These are phyloP conservation scores for Fragaria ananassa DNA, from an alignment of 306 rosid species.

Conservation along the genomic window DNA sequence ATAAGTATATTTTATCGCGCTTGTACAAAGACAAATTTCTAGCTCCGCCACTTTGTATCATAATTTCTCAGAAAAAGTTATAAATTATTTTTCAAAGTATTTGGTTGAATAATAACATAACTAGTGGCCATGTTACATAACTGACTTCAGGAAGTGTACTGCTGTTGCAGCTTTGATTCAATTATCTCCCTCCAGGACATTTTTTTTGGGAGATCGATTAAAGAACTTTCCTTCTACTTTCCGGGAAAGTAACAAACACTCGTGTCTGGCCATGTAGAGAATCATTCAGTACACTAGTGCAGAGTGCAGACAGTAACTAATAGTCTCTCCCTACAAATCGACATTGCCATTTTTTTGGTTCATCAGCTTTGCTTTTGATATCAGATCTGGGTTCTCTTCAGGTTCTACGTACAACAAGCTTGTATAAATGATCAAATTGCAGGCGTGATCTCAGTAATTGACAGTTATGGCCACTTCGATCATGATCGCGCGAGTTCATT, in stretches of 20 bases:
- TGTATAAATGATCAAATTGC: neutral
- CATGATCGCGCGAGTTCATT: neutral
- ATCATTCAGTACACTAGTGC: neutral
- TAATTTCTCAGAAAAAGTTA: neutral
- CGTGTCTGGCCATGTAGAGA: neutral
- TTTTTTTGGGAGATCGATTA: neutral
- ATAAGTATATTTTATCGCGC: neutral
- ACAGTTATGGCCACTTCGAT: neutral
- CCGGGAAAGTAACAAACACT: neutral
- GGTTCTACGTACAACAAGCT: neutral
- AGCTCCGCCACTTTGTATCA: neutral
- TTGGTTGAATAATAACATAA: neutral
- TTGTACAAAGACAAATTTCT: neutral
- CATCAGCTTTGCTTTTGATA: neutral
- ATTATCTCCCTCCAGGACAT: neutral
- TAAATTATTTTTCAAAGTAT: neutral
- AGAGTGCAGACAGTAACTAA: neutral
- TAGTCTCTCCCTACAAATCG: neutral
- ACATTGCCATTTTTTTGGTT: neutral
- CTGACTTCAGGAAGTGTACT: neutral
- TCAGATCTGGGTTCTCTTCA: conserved; percentile 5
- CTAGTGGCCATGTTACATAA: neutral
- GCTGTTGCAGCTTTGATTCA: neutral
- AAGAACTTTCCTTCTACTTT: neutral
- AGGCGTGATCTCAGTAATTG: neutral